Base-by-base conservation (phyloP, 2,329 filamentous ascomycete species). In the Parascedosporium putredinis region DNA sequence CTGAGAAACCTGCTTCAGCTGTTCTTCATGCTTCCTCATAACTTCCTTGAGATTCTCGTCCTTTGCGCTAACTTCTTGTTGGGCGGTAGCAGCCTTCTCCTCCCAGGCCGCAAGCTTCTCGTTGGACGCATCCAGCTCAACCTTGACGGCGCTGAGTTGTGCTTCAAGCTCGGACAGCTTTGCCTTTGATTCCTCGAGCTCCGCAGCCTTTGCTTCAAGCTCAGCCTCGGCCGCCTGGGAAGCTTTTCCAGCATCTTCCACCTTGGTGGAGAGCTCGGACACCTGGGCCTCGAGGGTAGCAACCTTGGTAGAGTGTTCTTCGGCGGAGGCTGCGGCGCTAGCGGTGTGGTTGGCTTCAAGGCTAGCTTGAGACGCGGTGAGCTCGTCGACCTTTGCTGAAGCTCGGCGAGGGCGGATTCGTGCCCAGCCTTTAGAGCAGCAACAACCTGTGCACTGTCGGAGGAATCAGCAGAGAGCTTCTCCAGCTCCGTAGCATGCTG, bases 1-100 rank as follows among this genome's bases (percentile, higher is more conserved):
- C 54, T 76, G 68, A 1, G 78, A 78, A 50, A 83, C 62, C 53
- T 72, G 73, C 60, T 76, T 70, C 55, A 84, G 69, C 58, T 79
- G 76, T 55, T 75, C 71, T 53, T 77, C 71, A 58, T 83, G 76
- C 60, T 73, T 74, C 38, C 68, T 66, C 61, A 79, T 73, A 52
- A 81, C 62, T 58, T 72, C 72, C 12, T 70, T 64, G 22, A 76
- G 70, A 22, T 70, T 67, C 22, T 65, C 67, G 7, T 76, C 75
- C 59, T 76, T 78, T 52, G 61, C 65, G 27, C 65, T 62, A 44
- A 66, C 63, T 47, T 76, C 70, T 25, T 68, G 65, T 53, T 73
- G 67, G 18, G 75, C 65, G 44, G 67, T 66, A 14, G 71, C 68
- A 16, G 76, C 67, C 54, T 74, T 71, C 53, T 68, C 65, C 58